Evolutionary conservation across 306 rosid species (phyloP).

Genomic region (Rosa persica): DNA sequence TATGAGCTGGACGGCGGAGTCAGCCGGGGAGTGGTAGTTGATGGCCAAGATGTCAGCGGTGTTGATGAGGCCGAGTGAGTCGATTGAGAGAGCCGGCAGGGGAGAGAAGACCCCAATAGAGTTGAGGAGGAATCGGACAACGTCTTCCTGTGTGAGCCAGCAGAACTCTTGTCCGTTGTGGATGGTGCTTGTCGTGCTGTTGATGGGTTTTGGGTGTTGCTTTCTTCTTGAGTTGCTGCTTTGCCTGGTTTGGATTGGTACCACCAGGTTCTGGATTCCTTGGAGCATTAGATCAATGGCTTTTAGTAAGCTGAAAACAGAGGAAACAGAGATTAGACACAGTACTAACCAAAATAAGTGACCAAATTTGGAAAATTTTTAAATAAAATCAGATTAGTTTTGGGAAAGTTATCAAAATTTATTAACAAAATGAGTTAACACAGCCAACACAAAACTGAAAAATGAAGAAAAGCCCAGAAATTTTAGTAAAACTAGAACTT

Average conservation of each 20-base stretch:
- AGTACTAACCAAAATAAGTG: neutral
- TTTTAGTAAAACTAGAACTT: neutral
- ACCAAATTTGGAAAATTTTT: neutral
- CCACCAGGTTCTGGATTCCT: conserved; percentile 86
- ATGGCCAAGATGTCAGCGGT: conserved; percentile 48
- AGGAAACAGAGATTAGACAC: conserved; percentile 10
- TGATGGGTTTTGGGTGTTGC: conserved; percentile 44
- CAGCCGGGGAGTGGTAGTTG: conserved; percentile 80
- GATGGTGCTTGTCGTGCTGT: conserved; percentile 21
- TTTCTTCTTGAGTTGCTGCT: conserved; percentile 65
- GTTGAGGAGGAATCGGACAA: conserved; percentile 71
- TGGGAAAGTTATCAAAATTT: no score
- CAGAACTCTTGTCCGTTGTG: conserved; percentile 73
- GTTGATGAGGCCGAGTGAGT: conserved; percentile 61
- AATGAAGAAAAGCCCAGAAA: neutral
- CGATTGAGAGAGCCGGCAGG: conserved; percentile 61
- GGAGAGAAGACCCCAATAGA: conserved; percentile 82
- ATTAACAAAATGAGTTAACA: neutral
- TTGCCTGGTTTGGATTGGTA: conserved; percentile 53
- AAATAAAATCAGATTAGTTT: neutral
- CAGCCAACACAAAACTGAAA: neutral
- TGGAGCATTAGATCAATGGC: conserved; percentile 85
- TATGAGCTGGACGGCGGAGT: conserved; percentile 59
- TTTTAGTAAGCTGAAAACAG: conserved; percentile 58
- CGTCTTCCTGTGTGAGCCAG: conserved; percentile 91